Evolutionary conservation across 2,329 filamentous ascomycete species (phyloP), one percentile per base, ranked within the genome.

Genomic region (Fusarium sp.): DNA sequence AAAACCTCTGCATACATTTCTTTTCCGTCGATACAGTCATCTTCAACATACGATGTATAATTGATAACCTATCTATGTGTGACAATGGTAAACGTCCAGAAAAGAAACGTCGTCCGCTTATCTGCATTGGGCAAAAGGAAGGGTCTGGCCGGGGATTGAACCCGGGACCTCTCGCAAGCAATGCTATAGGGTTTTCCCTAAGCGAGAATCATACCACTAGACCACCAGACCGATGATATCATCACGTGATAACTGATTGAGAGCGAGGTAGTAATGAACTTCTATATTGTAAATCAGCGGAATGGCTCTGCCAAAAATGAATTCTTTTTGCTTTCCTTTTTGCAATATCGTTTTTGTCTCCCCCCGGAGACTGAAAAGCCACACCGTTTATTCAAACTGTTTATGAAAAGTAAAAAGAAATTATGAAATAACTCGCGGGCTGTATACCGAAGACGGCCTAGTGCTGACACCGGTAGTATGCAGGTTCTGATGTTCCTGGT

Each of bases 131-230:
- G 27, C 12, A 79, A 77, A 78, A 72, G 40, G 23, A 66, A 73
- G 80, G 80, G 80, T 80, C 79, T 80, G 79, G 79, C 80, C 80
- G 80, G 79, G 80, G 79, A 82, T 82, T 80, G 80, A 82, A 81
- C 80, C 79, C 80, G 80, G 80, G 80, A 81, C 80, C 80, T 82
- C 80, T 81, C 80, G 80, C 80, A 82, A 74, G 68, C 69, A 61
- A 40, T 71, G 77, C 78, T 77, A 45, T 71, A 77, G 79, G 79
- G 78, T 80, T 69, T 72, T 78, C 87, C 87, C 88, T 89, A 89
- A 89, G 88, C 87, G 87, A 88, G 87, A 89, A 89, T 89, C 87
- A 89, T 89, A 89, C 87, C 87, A 86, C 87, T 88, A 88, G 86
- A 88, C 86, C 85, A 88, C 79, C 81, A 81, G 81, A 82, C 81